phyloP scores from a whole-genome alignment of 306 rosid species.

The Cucurbita ficifolia region DNA sequence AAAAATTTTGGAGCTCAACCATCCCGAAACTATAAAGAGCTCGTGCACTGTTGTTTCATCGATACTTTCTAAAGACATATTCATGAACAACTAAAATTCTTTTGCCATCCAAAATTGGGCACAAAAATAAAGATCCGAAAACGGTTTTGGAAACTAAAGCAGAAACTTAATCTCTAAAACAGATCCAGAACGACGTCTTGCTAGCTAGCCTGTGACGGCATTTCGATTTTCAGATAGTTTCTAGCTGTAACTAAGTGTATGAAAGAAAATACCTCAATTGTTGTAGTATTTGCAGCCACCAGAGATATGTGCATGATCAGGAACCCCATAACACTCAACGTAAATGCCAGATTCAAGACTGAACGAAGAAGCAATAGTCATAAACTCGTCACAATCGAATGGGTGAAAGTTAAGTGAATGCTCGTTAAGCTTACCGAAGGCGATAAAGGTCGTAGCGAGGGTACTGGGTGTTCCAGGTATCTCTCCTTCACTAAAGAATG shows the following conservation, averaged over 20 bases:
- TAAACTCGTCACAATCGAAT: slow-evolving; percentile 12
- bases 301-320: slow-evolving; percentile 86
- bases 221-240: background rate
- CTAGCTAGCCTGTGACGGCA: background rate
- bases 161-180: background rate
- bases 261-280: slow-evolving; percentile 60
- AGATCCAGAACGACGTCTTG: too few relatives aligned
- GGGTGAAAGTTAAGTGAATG: background rate
- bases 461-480: slow-evolving; percentile 93
- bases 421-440: slow-evolving; percentile 51
- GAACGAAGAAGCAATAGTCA: slow-evolving; percentile 19
- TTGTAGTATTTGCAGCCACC: slow-evolving; percentile 82
- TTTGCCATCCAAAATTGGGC: background rate
- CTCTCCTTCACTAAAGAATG: slow-evolving; percentile 90
- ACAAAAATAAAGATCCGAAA: background rate
- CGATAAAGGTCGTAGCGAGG: slow-evolving; percentile 95
- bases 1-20: background rate
- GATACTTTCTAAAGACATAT: background rate
- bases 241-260: background rate
- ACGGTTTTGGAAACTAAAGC: background rate
- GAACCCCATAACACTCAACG: slow-evolving; percentile 87
- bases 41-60: background rate
- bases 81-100: background rate
- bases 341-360: slow-evolving; percentile 93
- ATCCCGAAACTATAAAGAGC: background rate